Conservation (phyloP, 352 stramenopile genomes). For the Pythium plurisporium region DNA sequence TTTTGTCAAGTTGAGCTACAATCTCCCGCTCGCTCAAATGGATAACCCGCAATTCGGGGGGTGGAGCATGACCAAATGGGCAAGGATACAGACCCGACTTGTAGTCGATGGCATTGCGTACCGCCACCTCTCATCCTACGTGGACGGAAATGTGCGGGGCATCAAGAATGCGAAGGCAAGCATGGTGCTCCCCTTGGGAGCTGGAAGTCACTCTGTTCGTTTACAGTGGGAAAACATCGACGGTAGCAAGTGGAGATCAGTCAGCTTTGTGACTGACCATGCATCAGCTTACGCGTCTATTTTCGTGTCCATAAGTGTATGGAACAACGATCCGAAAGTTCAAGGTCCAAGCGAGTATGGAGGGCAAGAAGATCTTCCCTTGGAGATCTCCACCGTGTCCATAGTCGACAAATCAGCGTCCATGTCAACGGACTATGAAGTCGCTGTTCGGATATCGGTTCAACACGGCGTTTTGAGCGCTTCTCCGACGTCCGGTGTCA, state of each 20-base stretch:
- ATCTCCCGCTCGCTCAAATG: slow-evolving; percentile 60
- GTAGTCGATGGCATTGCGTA: slow-evolving; percentile 69
- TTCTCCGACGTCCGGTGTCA: slow-evolving; percentile 54
- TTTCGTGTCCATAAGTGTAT: slow-evolving; percentile 61
- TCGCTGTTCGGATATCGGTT: slow-evolving; percentile 53
- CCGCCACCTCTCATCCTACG: slow-evolving; percentile 58
- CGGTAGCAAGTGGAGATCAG: slow-evolving; percentile 52
- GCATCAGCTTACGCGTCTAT: slow-evolving; percentile 61
- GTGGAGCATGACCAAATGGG: slow-evolving; percentile 43
- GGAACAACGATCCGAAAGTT: slow-evolving; percentile 69
- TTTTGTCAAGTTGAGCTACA: slow-evolving; percentile 65
- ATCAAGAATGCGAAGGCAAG: slow-evolving; percentile 69
- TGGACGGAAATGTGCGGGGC: slow-evolving; percentile 59
- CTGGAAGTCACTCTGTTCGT: slow-evolving; percentile 53
- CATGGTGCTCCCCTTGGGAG: slow-evolving; percentile 54
- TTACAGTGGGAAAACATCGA: slow-evolving; percentile 80
- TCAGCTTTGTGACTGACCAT: slow-evolving; percentile 70
- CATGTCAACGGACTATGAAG: slow-evolving; percentile 56
- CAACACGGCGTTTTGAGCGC: slow-evolving; percentile 50
- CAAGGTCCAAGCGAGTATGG: slow-evolving; percentile 27
- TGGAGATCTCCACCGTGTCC: slow-evolving; percentile 36
- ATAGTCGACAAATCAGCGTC: slow-evolving; percentile 46
- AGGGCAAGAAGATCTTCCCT: slow-evolving; percentile 43
- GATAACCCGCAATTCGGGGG: slow-evolving; percentile 65
- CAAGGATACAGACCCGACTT: slow-evolving; percentile 53